Conservation (phyloP, 2,329 filamentous ascomycete species). For the Myriosclerotinia duriaeana region DNA sequence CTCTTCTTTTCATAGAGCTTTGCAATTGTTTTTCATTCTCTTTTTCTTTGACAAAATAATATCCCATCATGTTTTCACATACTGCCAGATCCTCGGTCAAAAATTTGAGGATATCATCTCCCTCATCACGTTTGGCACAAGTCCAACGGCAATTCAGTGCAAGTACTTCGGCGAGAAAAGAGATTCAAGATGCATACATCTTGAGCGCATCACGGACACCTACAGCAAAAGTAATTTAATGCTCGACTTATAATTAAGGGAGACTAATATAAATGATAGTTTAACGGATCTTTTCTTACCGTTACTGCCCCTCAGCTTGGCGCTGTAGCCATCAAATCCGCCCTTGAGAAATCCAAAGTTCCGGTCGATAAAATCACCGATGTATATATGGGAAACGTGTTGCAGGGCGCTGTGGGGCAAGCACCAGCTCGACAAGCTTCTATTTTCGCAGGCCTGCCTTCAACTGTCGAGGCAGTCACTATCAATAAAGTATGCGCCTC, state of each 20-base stretch:
- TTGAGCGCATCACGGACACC: constrained; percentile 86
- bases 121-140: constrained; percentile 45
- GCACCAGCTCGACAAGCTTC: constrained; percentile 87
- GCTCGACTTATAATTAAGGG: background rate
- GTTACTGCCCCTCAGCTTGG: constrained; percentile 86
- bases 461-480: constrained; percentile 81
- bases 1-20: constrained; percentile 4
- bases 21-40: background rate
- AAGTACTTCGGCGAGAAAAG: constrained; percentile 51
- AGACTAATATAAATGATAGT: constrained; percentile 53
- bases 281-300: constrained; percentile 86
- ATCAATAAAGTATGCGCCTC: constrained; percentile 99
- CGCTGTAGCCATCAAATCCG: constrained; percentile 87
- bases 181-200: constrained; percentile 91
- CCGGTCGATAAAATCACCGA: constrained; percentile 79
- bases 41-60: background rate
- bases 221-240: constrained; percentile 68
- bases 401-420: constrained; percentile 81
- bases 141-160: constrained; percentile 53
- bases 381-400: constrained; percentile 97
- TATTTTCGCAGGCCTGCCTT: constrained; percentile 81
- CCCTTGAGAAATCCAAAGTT: constrained; percentile 80
- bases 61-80: constrained; percentile 38
- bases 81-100: constrained; percentile 34
- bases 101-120: constrained; percentile 30